phyloP scores from a whole-genome alignment of 768 basidiomycete genomes.

The Amanita molliuscula region DNA sequence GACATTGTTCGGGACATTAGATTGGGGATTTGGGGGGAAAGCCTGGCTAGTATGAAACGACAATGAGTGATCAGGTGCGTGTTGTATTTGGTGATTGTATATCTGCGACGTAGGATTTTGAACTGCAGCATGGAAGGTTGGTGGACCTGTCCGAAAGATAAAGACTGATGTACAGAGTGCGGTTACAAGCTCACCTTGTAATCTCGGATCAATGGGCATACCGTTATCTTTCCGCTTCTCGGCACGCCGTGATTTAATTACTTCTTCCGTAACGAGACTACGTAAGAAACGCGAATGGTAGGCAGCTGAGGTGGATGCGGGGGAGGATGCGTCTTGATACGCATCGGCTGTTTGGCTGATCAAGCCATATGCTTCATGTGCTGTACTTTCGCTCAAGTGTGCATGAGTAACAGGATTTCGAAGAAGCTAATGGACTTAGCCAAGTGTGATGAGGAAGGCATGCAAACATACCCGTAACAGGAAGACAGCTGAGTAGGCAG shows the following conservation, averaged over 20 bases:
- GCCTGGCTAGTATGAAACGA: slow-evolving; percentile 32
- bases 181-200: slow-evolving; percentile 33
- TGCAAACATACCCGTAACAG: slow-evolving; percentile 48
- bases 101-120: slow-evolving; percentile 21
- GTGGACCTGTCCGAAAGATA: slow-evolving; percentile 14
- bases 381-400: slow-evolving; percentile 50
- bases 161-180: slow-evolving; percentile 7
- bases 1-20: slow-evolving; percentile 7
- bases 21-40: slow-evolving; percentile 21
- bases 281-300: slow-evolving; percentile 75
- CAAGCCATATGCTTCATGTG: slow-evolving; percentile 51
- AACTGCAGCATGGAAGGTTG: slow-evolving; percentile 13
- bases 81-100: slow-evolving; percentile 25
- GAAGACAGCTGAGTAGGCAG: slow-evolving; percentile 77
- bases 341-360: slow-evolving; percentile 70
- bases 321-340: slow-evolving; percentile 64
- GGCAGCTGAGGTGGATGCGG: slow-evolving; percentile 55
- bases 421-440: slow-evolving; percentile 40
- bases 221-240: slow-evolving; percentile 28
- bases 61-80: slow-evolving; percentile 25
- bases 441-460: neutral
- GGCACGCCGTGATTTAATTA: slow-evolving; percentile 39
- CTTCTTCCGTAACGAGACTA: slow-evolving; percentile 55
- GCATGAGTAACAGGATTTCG: slow-evolving; percentile 49
- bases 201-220: slow-evolving; percentile 43